Evolutionary conservation across 164 flowering plant species (phyloP).

Genomic region (Vitis rotundifolia): DNA sequence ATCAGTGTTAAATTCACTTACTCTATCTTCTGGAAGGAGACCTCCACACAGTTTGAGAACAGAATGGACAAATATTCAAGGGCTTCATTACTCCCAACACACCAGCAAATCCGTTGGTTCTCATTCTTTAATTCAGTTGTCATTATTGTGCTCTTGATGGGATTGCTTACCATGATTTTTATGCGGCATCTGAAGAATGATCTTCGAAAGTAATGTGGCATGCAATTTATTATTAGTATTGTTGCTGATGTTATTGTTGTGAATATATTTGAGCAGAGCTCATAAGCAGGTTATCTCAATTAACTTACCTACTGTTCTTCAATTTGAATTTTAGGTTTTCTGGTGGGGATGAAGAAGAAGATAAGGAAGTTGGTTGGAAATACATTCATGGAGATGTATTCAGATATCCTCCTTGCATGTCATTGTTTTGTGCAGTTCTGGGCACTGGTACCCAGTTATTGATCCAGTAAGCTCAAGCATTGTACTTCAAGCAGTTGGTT

Average conservation of each 20-base stretch:
- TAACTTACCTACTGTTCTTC: background rate
- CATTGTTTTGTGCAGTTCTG: constrained; percentile 66
- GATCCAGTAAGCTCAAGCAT: constrained; percentile 47
- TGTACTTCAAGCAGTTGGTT: background rate
- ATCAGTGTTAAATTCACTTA: constrained; percentile 57
- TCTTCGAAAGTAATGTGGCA: constrained; percentile 37
- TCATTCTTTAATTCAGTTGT: constrained; percentile 59
- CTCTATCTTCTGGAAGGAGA: constrained; percentile 66
- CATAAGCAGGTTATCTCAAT: too few relatives aligned
- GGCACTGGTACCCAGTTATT: constrained; percentile 75
- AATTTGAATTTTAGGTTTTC: constrained; percentile 40
- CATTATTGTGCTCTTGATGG: constrained; percentile 54
- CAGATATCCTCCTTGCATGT: constrained; percentile 50
- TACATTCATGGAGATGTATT: constrained; percentile 68
- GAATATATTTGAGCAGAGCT: too few relatives aligned
- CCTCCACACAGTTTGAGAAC: constrained; percentile 38
- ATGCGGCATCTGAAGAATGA: constrained; percentile 70
- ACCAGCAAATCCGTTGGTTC: constrained; percentile 64
- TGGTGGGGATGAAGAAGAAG: constrained; percentile 65
- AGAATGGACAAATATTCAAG: constrained; percentile 63
- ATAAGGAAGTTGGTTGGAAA: constrained; percentile 76
- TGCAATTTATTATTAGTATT: too few relatives aligned
- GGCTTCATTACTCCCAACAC: constrained; percentile 46
- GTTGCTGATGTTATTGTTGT: too few relatives aligned
- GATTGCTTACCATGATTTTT: constrained; percentile 47